Evolutionary conservation across 2,329 filamentous ascomycete species (phyloP).

Genomic region (Botrytis byssoidea): DNA sequence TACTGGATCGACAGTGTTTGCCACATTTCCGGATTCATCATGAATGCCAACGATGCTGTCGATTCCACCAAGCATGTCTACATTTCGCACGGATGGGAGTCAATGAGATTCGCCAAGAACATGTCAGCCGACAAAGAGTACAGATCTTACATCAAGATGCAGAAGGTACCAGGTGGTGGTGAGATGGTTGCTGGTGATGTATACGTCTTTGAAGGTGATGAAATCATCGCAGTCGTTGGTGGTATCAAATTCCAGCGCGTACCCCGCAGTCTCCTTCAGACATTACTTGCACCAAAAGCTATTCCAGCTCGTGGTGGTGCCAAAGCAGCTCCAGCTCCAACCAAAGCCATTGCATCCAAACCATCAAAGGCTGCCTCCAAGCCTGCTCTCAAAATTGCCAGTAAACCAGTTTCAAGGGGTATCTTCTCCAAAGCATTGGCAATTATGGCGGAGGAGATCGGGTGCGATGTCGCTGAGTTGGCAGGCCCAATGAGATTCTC

Average conservation of each 20-base stretch:
- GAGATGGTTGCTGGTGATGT: constrained; percentile 40
- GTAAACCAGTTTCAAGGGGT: constrained; percentile 35
- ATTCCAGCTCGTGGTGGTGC: neutral
- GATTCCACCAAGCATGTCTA: constrained; percentile 33
- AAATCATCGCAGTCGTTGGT: constrained; percentile 39
- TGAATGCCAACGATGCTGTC: constrained; percentile 50
- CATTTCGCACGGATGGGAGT: constrained; percentile 35
- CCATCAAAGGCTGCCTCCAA: neutral
- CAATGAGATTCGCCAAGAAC: constrained; percentile 30
- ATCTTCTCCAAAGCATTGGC: constrained; percentile 45
- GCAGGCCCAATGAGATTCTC: constrained; percentile 54
- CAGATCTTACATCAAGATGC: constrained; percentile 34
- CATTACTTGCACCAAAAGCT: constrained; percentile 19
- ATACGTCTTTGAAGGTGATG: constrained; percentile 40
- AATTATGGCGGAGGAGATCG: constrained; percentile 56
- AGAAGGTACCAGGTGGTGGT: constrained; percentile 37
- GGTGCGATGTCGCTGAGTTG: constrained; percentile 53
- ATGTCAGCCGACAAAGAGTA: constrained; percentile 30
- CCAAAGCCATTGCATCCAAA: neutral
- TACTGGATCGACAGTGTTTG: constrained; percentile 60
- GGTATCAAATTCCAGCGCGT: constrained; percentile 32
- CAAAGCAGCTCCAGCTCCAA: neutral
- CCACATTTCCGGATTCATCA: constrained; percentile 60
- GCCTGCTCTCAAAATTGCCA: neutral
- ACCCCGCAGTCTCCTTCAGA: constrained; percentile 21